Percentiles rank a stretch among this genome's conserved stretches.
Evolutionary conservation across 306 rosid species (phyloP).

Genomic region (Vigna radiata): DNA sequence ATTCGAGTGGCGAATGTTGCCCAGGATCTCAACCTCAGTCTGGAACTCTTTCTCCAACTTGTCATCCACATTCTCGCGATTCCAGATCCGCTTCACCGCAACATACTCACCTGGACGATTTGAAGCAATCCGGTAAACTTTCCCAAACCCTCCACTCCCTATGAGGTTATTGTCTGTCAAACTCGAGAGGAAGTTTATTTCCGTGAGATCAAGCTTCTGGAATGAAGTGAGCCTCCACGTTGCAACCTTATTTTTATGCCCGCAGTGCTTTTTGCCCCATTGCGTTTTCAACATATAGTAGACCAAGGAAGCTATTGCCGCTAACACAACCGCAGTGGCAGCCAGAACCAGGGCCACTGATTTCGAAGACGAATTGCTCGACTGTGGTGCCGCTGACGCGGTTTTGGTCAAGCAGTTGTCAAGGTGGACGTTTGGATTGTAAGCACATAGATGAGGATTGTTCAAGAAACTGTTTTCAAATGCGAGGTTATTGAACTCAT

Average conservation of each 20-base stretch:
- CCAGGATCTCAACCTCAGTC: constrained; percentile 76
- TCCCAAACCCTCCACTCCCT: constrained; percentile 91
- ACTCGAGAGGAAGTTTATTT: constrained; percentile 55
- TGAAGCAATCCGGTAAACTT: constrained; percentile 70
- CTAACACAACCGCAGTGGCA: constrained; percentile 33
- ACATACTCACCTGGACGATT: constrained; percentile 56
- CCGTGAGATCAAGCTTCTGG: constrained; percentile 70
- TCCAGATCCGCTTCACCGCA: constrained; percentile 84
- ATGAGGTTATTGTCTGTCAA: constrained; percentile 75
- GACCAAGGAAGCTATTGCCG: constrained; percentile 45
- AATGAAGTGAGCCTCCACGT: constrained; percentile 87
- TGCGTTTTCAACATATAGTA: constrained; percentile 41
- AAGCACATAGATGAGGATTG: constrained; percentile 71
- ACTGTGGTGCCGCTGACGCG: neutral
- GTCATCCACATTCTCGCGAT: constrained; percentile 49
- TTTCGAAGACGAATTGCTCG: constrained; percentile 52
- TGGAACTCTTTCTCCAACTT: constrained; percentile 69
- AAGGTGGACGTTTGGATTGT: constrained; percentile 46
- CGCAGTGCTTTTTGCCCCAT: constrained; percentile 42
- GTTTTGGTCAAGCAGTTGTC: constrained; percentile 54
- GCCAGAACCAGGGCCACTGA: constrained; percentile 55
- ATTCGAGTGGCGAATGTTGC: constrained; percentile 80
- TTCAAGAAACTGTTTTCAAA: constrained; percentile 69
- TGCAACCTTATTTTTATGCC: constrained; percentile 47
- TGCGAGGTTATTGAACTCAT: constrained; percentile 62